A percentile compares a stretch with the other conserved stretches of the same genome.
Evolutionary conservation across 2,329 filamentous ascomycete species (phyloP).

Genomic region (Cercospora nicotianae): DNA sequence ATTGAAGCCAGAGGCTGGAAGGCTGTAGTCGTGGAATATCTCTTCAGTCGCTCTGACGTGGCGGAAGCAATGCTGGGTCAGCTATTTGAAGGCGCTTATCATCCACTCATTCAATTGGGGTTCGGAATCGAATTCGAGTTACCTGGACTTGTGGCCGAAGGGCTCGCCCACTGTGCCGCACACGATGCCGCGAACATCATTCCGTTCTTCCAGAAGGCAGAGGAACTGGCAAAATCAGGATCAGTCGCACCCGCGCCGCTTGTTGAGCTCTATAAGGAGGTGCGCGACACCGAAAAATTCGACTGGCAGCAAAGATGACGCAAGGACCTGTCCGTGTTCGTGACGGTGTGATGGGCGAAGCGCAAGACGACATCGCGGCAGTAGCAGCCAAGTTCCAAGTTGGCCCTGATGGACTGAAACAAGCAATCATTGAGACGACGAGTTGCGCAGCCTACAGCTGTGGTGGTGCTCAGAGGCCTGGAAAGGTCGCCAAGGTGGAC

Average conservation of each 20-base stretch:
- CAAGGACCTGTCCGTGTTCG: slow-evolving; percentile 5
- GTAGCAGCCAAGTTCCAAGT: slow-evolving; percentile 15
- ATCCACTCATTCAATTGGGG: slow-evolving; percentile 79
- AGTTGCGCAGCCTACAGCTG: slow-evolving; percentile 19
- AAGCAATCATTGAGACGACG: slow-evolving; percentile 9
- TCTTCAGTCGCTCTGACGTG: slow-evolving; percentile 64
- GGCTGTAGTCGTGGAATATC: slow-evolving; percentile 60
- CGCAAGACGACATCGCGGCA: slow-evolving; percentile 12
- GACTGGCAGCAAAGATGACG: slow-evolving; percentile 40
- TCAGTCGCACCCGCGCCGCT: slow-evolving; percentile 43
- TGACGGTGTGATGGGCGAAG: slow-evolving; percentile 12
- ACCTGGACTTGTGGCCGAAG: slow-evolving; percentile 75
- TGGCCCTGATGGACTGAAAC: slow-evolving; percentile 9
- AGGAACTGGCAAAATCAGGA: slow-evolving; percentile 44
- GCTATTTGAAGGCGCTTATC: slow-evolving; percentile 67
- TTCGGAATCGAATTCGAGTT: slow-evolving; percentile 80
- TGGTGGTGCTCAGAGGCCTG: slow-evolving; percentile 14
- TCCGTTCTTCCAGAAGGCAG: slow-evolving; percentile 54
- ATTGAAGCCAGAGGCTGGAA: slow-evolving; percentile 64
- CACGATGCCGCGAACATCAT: slow-evolving; percentile 58
- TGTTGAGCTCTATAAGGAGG: slow-evolving; percentile 61
- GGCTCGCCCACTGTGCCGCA: slow-evolving; percentile 70
- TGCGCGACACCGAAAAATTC: slow-evolving; percentile 56
- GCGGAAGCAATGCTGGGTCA: slow-evolving; percentile 68
- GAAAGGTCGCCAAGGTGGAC: slow-evolving; percentile 26